phyloP scores from a whole-genome alignment of 2,329 filamentous ascomycete species.

The Fusarium neocosmosporiellum region DNA sequence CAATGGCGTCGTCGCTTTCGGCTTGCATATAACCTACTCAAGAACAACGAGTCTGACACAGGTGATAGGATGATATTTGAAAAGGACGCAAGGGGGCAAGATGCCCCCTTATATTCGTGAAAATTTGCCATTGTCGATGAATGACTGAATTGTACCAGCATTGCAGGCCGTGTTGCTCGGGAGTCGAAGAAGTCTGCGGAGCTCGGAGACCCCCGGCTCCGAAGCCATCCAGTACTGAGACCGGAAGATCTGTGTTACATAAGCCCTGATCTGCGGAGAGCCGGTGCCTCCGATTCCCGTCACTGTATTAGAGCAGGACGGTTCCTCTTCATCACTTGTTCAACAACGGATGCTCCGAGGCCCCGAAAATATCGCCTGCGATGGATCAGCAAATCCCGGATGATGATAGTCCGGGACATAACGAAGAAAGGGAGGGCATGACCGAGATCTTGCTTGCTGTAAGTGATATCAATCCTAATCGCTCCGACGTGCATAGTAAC shows the following conservation, averaged over 20 bases:
- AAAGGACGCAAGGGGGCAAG: not conserved
- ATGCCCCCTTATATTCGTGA: not conserved
- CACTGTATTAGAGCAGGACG: not conserved
- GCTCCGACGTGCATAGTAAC: not conserved
- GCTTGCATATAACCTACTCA: not conserved
- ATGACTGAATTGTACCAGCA: not conserved
- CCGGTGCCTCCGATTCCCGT: not conserved
- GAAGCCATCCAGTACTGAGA: not conserved
- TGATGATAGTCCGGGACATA: not conserved
- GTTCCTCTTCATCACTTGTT: not conserved
- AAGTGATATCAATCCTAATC: not conserved
- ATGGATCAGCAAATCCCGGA: not conserved
- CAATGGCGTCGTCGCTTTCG: not conserved
- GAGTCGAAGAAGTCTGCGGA: not conserved
- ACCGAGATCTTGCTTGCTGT: not conserved
- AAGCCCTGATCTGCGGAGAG: not conserved
- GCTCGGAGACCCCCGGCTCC: not conserved
- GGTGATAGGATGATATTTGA: not conserved
- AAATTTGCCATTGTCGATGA: not conserved
- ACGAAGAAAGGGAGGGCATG: not conserved
- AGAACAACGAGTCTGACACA: not conserved
- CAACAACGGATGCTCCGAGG: not conserved
- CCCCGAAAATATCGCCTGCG: not conserved
- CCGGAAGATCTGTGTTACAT: not conserved
- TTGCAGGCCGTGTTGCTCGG: not conserved